phyloP scores from a whole-genome alignment of 2,329 filamentous ascomycete genomes.

The Venturia asperata region DNA sequence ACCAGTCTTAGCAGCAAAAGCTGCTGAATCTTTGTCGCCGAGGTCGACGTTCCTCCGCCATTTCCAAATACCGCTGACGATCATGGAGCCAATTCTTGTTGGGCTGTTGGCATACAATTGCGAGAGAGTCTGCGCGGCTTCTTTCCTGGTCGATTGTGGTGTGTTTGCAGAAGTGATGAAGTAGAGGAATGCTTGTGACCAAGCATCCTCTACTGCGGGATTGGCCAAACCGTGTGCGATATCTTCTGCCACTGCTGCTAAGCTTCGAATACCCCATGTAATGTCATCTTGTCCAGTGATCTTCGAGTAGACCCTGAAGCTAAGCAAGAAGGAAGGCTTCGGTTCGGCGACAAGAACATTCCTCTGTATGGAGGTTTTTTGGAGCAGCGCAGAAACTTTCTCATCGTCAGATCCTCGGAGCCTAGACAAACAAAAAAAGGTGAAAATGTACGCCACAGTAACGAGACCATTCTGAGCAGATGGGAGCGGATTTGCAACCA shows the following conservation, averaged over 20 bases:
- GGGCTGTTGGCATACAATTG: slow-evolving; percentile 57
- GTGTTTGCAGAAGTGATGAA: slow-evolving; percentile 58
- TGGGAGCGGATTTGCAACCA: slow-evolving; percentile 66
- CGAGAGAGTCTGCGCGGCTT: slow-evolving; percentile 56
- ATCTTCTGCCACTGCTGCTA: slow-evolving; percentile 54
- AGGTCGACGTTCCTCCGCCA: slow-evolving; percentile 63
- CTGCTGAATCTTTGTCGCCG: slow-evolving; percentile 71
- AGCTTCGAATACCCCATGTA: slow-evolving; percentile 65
- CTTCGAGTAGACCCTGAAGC: slow-evolving; percentile 77
- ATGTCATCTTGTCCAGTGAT: slow-evolving; percentile 67
- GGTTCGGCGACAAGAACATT: slow-evolving; percentile 64
- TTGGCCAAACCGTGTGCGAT: slow-evolving; percentile 44
- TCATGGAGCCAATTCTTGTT: slow-evolving; percentile 50
- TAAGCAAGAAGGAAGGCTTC: slow-evolving; percentile 83
- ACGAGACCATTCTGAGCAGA: slow-evolving; percentile 79
- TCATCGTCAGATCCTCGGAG: slow-evolving; percentile 49
- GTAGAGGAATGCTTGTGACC: slow-evolving; percentile 83
- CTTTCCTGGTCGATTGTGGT: slow-evolving; percentile 56
- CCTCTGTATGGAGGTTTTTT: slow-evolving; percentile 56
- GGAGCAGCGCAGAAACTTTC: slow-evolving; percentile 50
- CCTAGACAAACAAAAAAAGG: slow-evolving; percentile 52
- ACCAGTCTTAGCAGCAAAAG: slow-evolving; percentile 57
- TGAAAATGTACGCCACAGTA: slow-evolving; percentile 67
- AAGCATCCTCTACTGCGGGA: slow-evolving; percentile 53
- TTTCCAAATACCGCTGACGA: slow-evolving; percentile 70